These are phyloP conservation scores for Excoecaria agallocha DNA, from an alignment of 345 rosid genomes.

Conservation along the genomic window DNA sequence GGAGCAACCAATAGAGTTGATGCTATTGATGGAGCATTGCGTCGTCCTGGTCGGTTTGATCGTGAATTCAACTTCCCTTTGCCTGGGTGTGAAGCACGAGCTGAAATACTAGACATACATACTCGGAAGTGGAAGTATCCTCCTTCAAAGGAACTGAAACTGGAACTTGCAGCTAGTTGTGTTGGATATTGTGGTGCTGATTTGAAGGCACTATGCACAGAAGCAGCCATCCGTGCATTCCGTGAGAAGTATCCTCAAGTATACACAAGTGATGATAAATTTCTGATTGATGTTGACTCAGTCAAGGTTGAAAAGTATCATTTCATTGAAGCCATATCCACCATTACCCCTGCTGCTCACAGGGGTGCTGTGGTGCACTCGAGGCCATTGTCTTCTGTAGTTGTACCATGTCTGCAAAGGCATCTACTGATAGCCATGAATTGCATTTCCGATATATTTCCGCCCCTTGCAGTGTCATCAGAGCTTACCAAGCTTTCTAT, in stretches of 20 bases:
- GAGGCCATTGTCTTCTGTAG: conserved; percentile 90
- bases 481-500: conserved; percentile 83
- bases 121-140: conserved; percentile 98
- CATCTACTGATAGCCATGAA: conserved; percentile 78
- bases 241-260: conserved; percentile 99
- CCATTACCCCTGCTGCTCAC: conserved; percentile 98
- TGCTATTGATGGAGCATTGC: conserved; percentile 99
- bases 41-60: conserved; percentile 99
- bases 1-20: conserved; percentile 99
- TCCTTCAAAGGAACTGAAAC: conserved; percentile 76
- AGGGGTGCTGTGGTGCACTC: conserved; percentile 96
- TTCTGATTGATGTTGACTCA: conserved; percentile 86
- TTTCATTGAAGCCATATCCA: conserved; percentile 91
- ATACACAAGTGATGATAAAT: conserved; percentile 95
- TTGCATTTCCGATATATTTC: conserved; percentile 66
- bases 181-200: conserved; percentile 99
- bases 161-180: conserved; percentile 94
- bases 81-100: conserved; percentile 98
- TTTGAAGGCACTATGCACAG: conserved; percentile 93
- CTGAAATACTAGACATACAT: conserved; percentile 92
- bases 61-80: conserved; percentile 97
- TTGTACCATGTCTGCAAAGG: conserved; percentile 81
- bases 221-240: conserved; percentile 98
- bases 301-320: conserved; percentile 85
- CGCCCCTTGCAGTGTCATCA: conserved; percentile 63